Base-by-base conservation (phyloP, 2,329 filamentous ascomycete species). In the Fusarium sambucinum region DNA sequence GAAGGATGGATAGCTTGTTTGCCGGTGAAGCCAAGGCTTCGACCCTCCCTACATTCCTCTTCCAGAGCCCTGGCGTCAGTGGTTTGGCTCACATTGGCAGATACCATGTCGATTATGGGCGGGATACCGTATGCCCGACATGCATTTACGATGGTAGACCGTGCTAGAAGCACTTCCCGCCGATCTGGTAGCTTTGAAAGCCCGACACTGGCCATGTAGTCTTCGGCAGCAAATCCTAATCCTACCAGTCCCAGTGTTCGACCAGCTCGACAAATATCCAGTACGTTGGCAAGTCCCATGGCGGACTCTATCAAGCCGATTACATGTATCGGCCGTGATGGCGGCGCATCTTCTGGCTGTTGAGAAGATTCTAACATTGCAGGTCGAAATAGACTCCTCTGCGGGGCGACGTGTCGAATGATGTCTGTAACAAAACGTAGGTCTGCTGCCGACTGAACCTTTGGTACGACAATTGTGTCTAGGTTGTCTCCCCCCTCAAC, bases 1-100 rank as follows among this genome's bases (percentile, higher is more conserved):
- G 46, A 44, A 6, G 61, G 56, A n/a, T 64, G 61, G 17, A 64
- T 50, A 21, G 35, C 46, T 23, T 64, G 61, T 16, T 61, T 64
- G 7, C 57, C 61, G 1, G 56, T 64, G 29, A 64, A 64, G 1
- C 61, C 61, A 29, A 64, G 21, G 13, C 38, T 25, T 27, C 47
- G 52, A 10, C 56, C 51, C 30, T 61, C 56, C 1, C 17, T 50
- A 11, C 41, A 19, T 5, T 64, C 52, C 11, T 53, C 27, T 29
- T 48, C 58, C 10, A 48, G 37, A 1, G 38, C 1, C 16, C 16
- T 57, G 19, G 4, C 14, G 17, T 25, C 6, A 7, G 37, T 35
- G 11, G 12, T 25, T n/a, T 42, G 29, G 6, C 14, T n/a, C 21
- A 33, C 19, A 25, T 42, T 11, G 10, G n/a, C 29, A 42, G 38